Base-by-base conservation (phyloP, 768 basidiomycete genomes). In the Chiua virens region DNA sequence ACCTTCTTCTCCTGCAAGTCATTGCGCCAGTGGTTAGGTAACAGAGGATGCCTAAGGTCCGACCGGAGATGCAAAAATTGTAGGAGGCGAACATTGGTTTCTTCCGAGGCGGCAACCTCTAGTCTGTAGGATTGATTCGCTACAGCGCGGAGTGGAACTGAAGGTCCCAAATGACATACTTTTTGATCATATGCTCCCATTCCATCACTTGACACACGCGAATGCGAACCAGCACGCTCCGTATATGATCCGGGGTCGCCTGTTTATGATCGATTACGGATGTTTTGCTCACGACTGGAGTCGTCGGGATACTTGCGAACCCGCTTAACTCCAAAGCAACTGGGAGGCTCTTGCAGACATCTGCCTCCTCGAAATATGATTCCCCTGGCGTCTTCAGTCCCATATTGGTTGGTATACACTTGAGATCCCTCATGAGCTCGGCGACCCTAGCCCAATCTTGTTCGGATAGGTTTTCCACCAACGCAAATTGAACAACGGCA, bases 291-390 rank as follows among this genome's bases (percentile, higher is more conserved):
- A 46, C 48, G 10, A 47, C 38, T 7, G 14, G 18, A 36, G 42
- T 59, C 8, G 1, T 5, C 2, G 25, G 35, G 23, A 58, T 41
- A 11, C 27, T 23, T 14, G 41, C 6, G n/a, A 58, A 60, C 11
- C 17, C 15, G 3, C 1, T 1, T 22, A 46, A n/a, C n/a, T n/a
- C 58, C n/a, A 7, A 34, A n/a, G 27, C 57, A 2, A 55, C 52
- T 3, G 57, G 52, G 20, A 60, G 44, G 21, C 10, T 49, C 58
- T 2, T 89, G 55, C 89, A 97, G n/a, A 98, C 74, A 57, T 89
- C 81, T n/a, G 86, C 93, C 53, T 82, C 89, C 10, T 84, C 72
- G 62, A 97, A 94, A 70, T 95, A 96, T 4, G 86, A 73, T 45
- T 93, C 81, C 4, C 67, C 63, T 0, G 95, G 90, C 18, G 66